Conservation (phyloP, 345 rosid species). For the Lagerstroemia speciosa region DNA sequence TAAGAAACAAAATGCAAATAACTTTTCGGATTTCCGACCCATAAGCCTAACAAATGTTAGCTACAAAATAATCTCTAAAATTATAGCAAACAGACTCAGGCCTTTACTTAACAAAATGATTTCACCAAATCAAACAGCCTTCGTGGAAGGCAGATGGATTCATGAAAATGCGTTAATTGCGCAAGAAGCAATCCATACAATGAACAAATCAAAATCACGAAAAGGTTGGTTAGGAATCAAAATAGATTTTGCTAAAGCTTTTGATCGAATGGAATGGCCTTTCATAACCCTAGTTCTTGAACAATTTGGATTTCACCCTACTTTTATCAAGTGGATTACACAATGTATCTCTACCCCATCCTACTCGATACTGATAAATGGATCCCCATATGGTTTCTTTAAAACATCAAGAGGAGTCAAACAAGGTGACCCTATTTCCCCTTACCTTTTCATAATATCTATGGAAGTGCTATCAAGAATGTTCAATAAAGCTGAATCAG, state of each 20-base stretch:
- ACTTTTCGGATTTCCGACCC: too few species aligned
- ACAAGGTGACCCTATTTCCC: neutral
- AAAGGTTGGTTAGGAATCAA: too few species aligned
- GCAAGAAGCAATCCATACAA: neutral
- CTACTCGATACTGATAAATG: neutral
- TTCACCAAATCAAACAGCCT: neutral
- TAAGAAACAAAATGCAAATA: too few species aligned
- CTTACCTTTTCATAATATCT: neutral
- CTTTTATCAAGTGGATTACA: neutral
- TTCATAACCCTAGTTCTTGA: neutral
- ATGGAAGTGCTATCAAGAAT: neutral
- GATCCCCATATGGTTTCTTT: accelerated
- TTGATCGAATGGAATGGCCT: neutral
- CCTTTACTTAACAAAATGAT: neutral
- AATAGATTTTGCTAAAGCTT: neutral
- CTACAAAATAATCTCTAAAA: too few species aligned
- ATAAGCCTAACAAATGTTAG: too few species aligned
- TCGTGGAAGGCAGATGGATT: neutral
- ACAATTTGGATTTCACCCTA: neutral
- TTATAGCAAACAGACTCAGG: too few species aligned
- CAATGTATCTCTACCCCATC: accelerated
- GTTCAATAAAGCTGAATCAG: too few species aligned
- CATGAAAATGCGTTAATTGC: too few species aligned
- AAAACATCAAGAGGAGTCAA: neutral
- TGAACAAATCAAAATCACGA: accelerated